phyloP scores from a whole-genome alignment of 2,329 filamentous ascomycete species.

The Cladosporium sp. region DNA sequence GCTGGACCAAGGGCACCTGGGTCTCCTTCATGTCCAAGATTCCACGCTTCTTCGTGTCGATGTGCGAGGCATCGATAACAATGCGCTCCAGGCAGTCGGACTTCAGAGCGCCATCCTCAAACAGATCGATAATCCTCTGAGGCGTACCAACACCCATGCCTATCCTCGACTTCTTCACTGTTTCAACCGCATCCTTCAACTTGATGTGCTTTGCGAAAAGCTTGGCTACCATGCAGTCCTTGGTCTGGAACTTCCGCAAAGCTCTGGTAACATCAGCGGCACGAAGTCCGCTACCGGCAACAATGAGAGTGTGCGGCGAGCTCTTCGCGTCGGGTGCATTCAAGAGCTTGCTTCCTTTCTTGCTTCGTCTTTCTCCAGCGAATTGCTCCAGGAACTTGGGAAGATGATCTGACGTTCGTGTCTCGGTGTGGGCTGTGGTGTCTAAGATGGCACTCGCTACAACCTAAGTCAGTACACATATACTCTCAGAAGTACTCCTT shows the following conservation, averaged over 20 bases:
- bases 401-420: conserved; percentile 70
- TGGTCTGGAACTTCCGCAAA: conserved; percentile 75
- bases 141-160: conserved; percentile 92
- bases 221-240: conserved; percentile 79
- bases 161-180: conserved; percentile 68
- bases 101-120: conserved; percentile 66
- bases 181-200: conserved; percentile 78
- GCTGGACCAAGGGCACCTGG: conserved; percentile 74
- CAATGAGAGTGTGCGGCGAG: conserved; percentile 75
- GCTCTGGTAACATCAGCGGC: conserved; percentile 81
- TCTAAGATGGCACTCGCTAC: conserved; percentile 75
- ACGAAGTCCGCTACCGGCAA: conserved; percentile 81
- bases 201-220: conserved; percentile 99
- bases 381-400: conserved; percentile 75
- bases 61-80: conserved; percentile 86
- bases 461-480: background rate
- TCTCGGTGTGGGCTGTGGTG: conserved; percentile 71
- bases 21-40: conserved; percentile 96
- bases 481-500: too few relatives aligned
- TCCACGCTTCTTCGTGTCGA: conserved; percentile 91
- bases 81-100: conserved; percentile 66
- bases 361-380: conserved; percentile 40
- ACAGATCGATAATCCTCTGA: conserved; percentile 74
- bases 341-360: conserved; percentile 60
- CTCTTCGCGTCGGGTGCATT: conserved; percentile 66